Percentiles rank a stretch among this genome's conserved stretches.
Evolutionary conservation across 2,329 filamentous ascomycete genomes (phyloP).

Genomic region (Cladorrhinum sp.): DNA sequence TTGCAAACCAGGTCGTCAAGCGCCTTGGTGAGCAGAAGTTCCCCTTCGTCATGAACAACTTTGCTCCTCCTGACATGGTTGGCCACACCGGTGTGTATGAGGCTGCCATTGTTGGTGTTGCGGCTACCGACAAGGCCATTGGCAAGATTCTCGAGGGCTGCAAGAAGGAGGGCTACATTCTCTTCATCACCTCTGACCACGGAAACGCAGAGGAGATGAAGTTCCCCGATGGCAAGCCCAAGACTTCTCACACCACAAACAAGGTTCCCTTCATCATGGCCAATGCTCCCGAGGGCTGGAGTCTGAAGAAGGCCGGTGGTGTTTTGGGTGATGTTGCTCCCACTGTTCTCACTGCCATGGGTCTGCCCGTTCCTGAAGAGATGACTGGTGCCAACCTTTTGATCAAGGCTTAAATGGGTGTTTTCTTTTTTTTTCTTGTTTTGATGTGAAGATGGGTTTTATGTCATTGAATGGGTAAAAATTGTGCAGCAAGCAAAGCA

Average conservation of each 20-base stretch:
- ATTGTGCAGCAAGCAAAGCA: background rate
- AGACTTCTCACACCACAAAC: constrained; percentile 97
- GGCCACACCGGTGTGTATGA: constrained; percentile 98
- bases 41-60: constrained; percentile 99
- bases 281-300: constrained; percentile 88
- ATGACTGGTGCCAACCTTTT: constrained; percentile 89
- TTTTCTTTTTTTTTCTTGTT: background rate
- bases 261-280: constrained; percentile 98
- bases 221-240: constrained; percentile 89
- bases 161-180: constrained; percentile 87
- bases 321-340: constrained; percentile 97
- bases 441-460: background rate
- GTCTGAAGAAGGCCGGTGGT: constrained; percentile 75
- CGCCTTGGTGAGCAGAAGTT: constrained; percentile 80
- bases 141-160: constrained; percentile 88
- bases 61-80: constrained; percentile 98
- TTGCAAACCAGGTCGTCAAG: constrained; percentile 87
- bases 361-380: constrained; percentile 81
- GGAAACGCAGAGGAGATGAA: constrained; percentile 99
- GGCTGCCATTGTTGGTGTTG: constrained; percentile 79
- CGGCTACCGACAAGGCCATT: constrained; percentile 90
- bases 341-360: constrained; percentile 89
- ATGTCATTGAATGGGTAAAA: constrained; percentile 1
- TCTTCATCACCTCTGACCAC: constrained; percentile 96
- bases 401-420: constrained; percentile 57